Conservation (phyloP, 192 early-diverging fungal species). For the Globomyces pollinis-pini region DNA sequence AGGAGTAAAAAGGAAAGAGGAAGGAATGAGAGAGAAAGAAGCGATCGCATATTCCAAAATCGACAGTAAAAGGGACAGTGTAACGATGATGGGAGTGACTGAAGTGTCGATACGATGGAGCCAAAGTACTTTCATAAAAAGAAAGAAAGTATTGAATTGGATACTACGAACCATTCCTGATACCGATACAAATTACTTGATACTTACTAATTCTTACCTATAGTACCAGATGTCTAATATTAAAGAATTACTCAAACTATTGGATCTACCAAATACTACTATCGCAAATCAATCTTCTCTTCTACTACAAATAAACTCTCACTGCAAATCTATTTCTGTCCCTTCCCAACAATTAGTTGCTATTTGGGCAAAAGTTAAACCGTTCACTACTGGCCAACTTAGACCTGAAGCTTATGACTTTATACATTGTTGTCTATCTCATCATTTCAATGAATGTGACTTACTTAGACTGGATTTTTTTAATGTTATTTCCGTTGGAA, state of each 20-base stretch:
- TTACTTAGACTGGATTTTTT: constrained; percentile 2
- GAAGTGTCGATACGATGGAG: too few relatives aligned
- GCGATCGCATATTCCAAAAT: background rate
- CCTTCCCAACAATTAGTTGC: constrained; percentile 1
- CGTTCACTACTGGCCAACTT: constrained; percentile 4
- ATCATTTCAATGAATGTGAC: constrained; percentile 5
- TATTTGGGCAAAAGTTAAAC: background rate
- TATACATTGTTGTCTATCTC: background rate
- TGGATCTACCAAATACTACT: background rate
- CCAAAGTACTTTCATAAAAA: too few relatives aligned
- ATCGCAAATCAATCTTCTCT: background rate
- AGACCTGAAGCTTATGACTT: constrained; percentile 9
- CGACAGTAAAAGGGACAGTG: background rate
- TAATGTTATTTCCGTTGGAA: background rate
- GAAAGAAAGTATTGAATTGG: too few relatives aligned
- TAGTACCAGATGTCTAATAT: background rate
- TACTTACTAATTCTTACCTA: background rate
- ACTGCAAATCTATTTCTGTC: background rate
- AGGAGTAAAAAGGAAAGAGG: background rate
- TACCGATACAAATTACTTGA: too few relatives aligned
- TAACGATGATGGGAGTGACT: too few relatives aligned
- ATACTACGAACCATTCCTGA: too few relatives aligned
- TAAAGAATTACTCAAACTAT: background rate
- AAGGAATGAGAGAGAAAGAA: constrained; percentile 1
- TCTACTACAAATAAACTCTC: background rate